Conservation (phyloP, 1,284 basidiomycete species). For the Marasmius oreades region DNA sequence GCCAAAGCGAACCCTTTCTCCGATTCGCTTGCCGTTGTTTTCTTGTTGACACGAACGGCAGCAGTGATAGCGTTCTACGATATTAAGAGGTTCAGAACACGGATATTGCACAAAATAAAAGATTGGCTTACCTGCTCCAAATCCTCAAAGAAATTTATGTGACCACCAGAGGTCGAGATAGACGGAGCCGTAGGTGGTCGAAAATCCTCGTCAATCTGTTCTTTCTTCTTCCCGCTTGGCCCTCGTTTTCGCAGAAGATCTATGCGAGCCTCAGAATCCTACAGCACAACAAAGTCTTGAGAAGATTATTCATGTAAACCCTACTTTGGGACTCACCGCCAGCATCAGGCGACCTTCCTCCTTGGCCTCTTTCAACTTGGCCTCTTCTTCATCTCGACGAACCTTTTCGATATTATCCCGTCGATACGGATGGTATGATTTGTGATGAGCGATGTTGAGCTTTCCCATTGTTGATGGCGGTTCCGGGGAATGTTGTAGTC, state of each 20-base stretch:
- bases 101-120: neutral
- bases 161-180: conserved; percentile 33
- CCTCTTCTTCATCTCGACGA: conserved; percentile 76
- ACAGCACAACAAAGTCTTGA: conserved; percentile 13
- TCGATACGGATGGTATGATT: conserved; percentile 85
- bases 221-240: conserved; percentile 33
- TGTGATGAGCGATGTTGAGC: conserved; percentile 85
- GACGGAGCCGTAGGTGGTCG: conserved; percentile 2
- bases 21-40: conserved; percentile 47
- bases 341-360: conserved; percentile 70
- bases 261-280: conserved; percentile 82
- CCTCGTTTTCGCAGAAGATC: conserved; percentile 59
- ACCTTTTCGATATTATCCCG: conserved; percentile 83
- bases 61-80: conserved; percentile 41
- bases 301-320: conserved; percentile 7
- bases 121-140: conserved; percentile 51
- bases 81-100: neutral
- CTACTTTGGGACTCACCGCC: conserved; percentile 45
- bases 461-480: conserved; percentile 60
- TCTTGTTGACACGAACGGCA: conserved; percentile 40
- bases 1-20: conserved; percentile 72
- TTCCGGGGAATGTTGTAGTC: neutral
- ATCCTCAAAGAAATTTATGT: conserved; percentile 80
- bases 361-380: conserved; percentile 56
- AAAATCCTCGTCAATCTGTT: conserved; percentile 34